Base-by-base conservation (phyloP, 768 basidiomycete genomes). In the Trametes villosa region DNA sequence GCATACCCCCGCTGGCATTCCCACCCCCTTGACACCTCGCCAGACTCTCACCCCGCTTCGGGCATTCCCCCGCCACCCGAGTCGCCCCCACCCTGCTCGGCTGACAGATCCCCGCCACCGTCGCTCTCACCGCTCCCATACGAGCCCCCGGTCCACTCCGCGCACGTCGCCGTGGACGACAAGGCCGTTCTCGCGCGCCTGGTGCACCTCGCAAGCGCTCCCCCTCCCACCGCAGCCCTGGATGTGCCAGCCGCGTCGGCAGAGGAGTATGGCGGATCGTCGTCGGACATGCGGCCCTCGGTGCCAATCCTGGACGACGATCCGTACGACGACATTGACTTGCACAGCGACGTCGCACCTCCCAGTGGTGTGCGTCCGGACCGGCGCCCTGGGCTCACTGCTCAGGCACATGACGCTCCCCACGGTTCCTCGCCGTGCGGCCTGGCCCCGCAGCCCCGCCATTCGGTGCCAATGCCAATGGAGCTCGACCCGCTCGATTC, bases 141-240 rank as follows among this genome's bases (percentile, higher is more conserved):
- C 31, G 38, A 53, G 17, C 38, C 57, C 27, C 62, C 44, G 6
- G 29, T 59, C 3, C 60, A 68, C 50, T 64, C 67, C 12, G 74
- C 71, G 17, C 75, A 76, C 47, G 68, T 77, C 22, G 75, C 75
- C 15, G 75, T 74, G 3, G 75, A 77, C 56, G 75, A 77, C 60
- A 77, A 77, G 63, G 65, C 65, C 3, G 27, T 74, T 17, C 68
- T 77, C 5, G 71, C 73, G n/a, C 71, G 64, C 22, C 66, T 75
- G 66, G 70, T 68, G 5, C 60, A 65, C 7, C 34, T 74, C 42
- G 71, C 67, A 13, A 71, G 70, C 59, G 58, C 67, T 7, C 71
- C 71, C n/a, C 68, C 59, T 13, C 44, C 57, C 17, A 40, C 27
- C 17, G 48, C 42, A 20, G 52, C 26, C 40, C n/a, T n/a, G n/a